Evolutionary conservation across 2,329 filamentous ascomycete genomes (phyloP).

Genomic region (Lachnellula arida): DNA sequence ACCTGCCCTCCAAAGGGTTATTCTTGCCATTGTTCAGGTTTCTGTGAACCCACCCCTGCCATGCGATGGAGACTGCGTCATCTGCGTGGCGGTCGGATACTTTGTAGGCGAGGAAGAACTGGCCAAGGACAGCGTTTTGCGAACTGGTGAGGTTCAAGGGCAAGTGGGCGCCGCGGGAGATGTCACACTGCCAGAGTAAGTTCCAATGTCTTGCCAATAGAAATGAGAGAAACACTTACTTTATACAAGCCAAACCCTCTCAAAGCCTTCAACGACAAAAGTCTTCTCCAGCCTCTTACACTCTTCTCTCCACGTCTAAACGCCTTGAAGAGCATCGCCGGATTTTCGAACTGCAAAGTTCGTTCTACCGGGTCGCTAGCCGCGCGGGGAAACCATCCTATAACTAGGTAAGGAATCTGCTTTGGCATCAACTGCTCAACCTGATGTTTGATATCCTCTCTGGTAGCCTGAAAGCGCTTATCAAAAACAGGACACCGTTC

Average conservation of each 20-base stretch:
- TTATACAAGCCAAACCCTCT: constrained; percentile 21
- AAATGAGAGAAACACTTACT: constrained; percentile 2
- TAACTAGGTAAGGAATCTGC: constrained; percentile 16
- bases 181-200: constrained; percentile 17
- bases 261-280: constrained; percentile 7
- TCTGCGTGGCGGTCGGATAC: constrained; percentile 18
- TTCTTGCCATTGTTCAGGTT: constrained; percentile 20
- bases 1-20: constrained; percentile 19
- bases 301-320: constrained; percentile 15
- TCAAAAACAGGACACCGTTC: constrained; percentile 12
- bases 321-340: constrained; percentile 12
- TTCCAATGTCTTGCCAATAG: background rate
- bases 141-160: constrained; percentile 15
- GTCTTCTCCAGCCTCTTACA: constrained; percentile 6
- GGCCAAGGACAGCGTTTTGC: constrained; percentile 14
- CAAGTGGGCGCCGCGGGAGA: constrained; percentile 18
- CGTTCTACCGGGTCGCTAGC: constrained; percentile 17
- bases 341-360: constrained; percentile 13
- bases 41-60: constrained; percentile 19
- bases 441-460: constrained; percentile 17
- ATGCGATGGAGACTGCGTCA: constrained; percentile 15
- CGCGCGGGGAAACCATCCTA: constrained; percentile 19
- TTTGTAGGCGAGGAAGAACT: constrained; percentile 19
- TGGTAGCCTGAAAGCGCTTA: constrained; percentile 15
- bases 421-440: constrained; percentile 19